Conservation (phyloP, 1,284 basidiomycete species). For the Naganishia sp. region DNA sequence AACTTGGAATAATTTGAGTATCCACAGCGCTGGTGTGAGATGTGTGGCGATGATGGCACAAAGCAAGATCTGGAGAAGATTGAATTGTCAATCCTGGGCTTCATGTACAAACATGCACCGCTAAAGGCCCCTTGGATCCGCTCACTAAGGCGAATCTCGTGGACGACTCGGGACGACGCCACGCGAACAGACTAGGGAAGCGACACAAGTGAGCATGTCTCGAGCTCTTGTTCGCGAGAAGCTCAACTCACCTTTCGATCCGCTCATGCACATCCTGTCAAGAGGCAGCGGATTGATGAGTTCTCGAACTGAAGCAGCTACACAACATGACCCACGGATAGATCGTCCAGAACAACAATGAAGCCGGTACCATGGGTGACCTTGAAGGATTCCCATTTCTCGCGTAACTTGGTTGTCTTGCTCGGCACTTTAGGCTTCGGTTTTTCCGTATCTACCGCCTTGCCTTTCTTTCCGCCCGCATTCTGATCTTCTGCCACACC, state of each 20-base stretch:
- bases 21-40: slow-evolving; percentile 30
- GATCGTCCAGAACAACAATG: slow-evolving; percentile 35
- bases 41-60: slow-evolving; percentile 21
- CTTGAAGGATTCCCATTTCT: slow-evolving; percentile 31
- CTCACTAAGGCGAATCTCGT: slow-evolving; percentile 26
- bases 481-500: not conserved
- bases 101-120: too few species aligned
- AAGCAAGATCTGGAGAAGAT: slow-evolving; percentile 18
- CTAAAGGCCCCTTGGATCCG: too few species aligned
- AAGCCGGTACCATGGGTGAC: slow-evolving; percentile 31
- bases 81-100: not conserved
- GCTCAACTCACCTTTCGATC: slow-evolving; percentile 34
- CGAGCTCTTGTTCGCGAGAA: not conserved
- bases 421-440: not conserved
- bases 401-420: slow-evolving; percentile 23
- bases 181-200: slow-evolving; percentile 33
- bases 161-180: slow-evolving; percentile 32
- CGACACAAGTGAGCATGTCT: not conserved
- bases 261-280: slow-evolving; percentile 36
- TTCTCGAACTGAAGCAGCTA: not conserved
- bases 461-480: not conserved
- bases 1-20: slow-evolving; percentile 35
- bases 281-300: not conserved
- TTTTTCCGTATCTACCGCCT: not conserved
- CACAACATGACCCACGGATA: slow-evolving; percentile 23